Evolutionary conservation across 2,329 filamentous ascomycete species (phyloP).

Genomic region (Neonectria ditissima): DNA sequence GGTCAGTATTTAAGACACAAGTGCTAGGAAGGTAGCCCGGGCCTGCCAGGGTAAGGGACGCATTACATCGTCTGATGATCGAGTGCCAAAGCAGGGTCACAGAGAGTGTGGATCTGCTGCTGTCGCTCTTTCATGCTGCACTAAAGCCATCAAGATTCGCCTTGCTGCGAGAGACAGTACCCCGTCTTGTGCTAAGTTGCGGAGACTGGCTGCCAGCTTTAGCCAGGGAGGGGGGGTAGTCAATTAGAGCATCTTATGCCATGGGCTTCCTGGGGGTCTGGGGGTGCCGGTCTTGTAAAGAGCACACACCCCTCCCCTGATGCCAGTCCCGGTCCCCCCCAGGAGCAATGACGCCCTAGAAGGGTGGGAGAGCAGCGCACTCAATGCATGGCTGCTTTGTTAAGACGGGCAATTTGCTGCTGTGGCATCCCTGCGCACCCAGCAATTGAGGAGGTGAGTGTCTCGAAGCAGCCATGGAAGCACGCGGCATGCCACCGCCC

Average conservation of each 20-base stretch:
- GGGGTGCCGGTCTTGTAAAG: constrained; percentile 65
- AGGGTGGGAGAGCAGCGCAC: constrained; percentile 38
- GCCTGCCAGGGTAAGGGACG: constrained; percentile 40
- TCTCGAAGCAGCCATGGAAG: constrained; percentile 36
- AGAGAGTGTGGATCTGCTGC: constrained; percentile 45
- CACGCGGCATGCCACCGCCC: constrained; percentile 36
- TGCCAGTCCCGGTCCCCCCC: constrained; percentile 30
- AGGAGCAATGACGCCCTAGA: constrained; percentile 35
- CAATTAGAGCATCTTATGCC: constrained; percentile 72
- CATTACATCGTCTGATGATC: constrained; percentile 48
- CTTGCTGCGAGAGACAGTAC: constrained; percentile 40
- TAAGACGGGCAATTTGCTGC: constrained; percentile 43
- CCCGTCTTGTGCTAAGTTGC: constrained; percentile 42
- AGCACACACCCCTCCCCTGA: constrained; percentile 50
- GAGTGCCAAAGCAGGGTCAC: constrained; percentile 43
- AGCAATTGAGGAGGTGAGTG: constrained; percentile 35
- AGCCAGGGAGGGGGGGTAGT: constrained; percentile 59
- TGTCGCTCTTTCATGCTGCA: constrained; percentile 46
- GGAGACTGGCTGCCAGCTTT: constrained; percentile 51
- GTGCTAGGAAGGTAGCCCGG: constrained; percentile 42
- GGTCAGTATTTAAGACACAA: constrained; percentile 46
- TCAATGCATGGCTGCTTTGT: constrained; percentile 37
- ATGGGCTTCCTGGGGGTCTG: constrained; percentile 51
- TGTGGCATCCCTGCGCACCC: constrained; percentile 35
- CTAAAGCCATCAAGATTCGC: constrained; percentile 46